Percentiles rank a stretch among this genome's conserved stretches.
These are phyloP conservation scores for Colletotrichum liriopes DNA, from an alignment of 2,329 filamentous ascomycete genomes.

Conservation along the genomic window DNA sequence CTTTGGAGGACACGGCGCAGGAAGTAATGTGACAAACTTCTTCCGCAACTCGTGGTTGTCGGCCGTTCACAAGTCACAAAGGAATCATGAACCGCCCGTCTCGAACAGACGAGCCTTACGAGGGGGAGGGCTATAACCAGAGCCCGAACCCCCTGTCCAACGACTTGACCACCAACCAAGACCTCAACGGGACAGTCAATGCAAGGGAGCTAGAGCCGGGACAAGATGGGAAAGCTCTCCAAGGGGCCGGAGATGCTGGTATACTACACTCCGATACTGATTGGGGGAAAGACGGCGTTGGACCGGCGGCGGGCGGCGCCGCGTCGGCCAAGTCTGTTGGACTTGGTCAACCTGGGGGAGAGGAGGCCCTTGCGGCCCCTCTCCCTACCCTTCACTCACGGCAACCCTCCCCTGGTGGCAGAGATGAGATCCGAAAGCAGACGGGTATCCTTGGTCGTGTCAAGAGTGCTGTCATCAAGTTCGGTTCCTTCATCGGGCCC, in stretches of 20 bases:
- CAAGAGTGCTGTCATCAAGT: conserved; percentile 59
- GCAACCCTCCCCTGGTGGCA: not conserved
- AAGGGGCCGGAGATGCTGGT: conserved; percentile 12
- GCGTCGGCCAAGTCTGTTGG: conserved; percentile 25
- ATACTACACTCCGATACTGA: not conserved
- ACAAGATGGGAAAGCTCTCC: not conserved
- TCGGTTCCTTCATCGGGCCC: conserved; percentile 74
- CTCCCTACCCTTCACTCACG: conserved; percentile 36
- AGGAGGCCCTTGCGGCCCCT: conserved; percentile 30
- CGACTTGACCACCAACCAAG: conserved; percentile 64
- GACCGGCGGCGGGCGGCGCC: not conserved
- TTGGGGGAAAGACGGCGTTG: not conserved
- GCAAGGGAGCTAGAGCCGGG: conserved; percentile 16
- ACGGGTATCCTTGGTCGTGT: conserved; percentile 20
- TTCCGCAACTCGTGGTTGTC: not conserved
- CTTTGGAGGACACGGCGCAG: not conserved
- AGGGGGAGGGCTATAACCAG: conserved; percentile 60
- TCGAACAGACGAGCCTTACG: conserved; percentile 43
- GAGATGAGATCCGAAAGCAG: not conserved
- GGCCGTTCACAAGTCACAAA: too few relatives aligned
- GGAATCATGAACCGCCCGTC: conserved; percentile 43
- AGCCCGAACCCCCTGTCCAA: conserved; percentile 62
- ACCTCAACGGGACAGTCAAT: conserved; percentile 62
- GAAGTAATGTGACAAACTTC: not conserved
- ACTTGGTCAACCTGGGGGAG: conserved; percentile 40